Conservation (phyloP, 768 basidiomycete species). For the Nevesoporus exiguus region DNA sequence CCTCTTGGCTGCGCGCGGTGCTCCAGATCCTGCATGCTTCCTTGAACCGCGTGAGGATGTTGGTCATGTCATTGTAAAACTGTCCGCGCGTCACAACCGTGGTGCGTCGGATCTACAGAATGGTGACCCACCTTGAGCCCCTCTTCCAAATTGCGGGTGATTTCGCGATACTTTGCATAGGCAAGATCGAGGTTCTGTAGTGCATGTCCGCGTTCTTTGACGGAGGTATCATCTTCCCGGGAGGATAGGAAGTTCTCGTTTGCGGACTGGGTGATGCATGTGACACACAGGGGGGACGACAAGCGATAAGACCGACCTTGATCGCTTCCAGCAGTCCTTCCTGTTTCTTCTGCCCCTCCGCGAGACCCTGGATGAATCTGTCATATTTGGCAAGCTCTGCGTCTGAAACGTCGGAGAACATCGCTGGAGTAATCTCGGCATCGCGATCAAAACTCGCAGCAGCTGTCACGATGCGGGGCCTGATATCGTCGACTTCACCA, state of each 20-base stretch:
- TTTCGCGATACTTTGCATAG: conserved; percentile 85
- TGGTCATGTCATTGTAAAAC: conserved; percentile 89
- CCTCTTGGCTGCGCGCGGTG: conserved; percentile 64
- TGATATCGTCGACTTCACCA: conserved; percentile 70
- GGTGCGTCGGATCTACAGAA: not conserved
- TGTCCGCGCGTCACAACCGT: conserved; percentile 26
- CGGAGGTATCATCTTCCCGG: conserved; percentile 68
- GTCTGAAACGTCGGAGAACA: conserved; percentile 84
- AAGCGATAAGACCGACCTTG: conserved; percentile 47
- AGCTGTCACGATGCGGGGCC: conserved; percentile 59
- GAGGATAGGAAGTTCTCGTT: conserved; percentile 75
- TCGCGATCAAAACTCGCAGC: conserved; percentile 64
- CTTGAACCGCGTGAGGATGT: conserved; percentile 69
- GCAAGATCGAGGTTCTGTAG: conserved; percentile 82
- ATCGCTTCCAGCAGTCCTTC: conserved; percentile 62
- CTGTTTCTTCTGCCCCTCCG: conserved; percentile 55
- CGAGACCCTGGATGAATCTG: conserved; percentile 60
- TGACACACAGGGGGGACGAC: not conserved
- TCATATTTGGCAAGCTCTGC: conserved; percentile 82
- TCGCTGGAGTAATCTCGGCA: conserved; percentile 71
- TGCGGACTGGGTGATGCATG: conserved; percentile 40
- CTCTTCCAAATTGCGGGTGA: conserved; percentile 80
- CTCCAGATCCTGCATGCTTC: conserved; percentile 76
- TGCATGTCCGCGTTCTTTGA: conserved; percentile 78
- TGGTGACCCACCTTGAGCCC: conserved; percentile 63